Evolutionary conservation across 345 rosid genomes (phyloP).

Genomic region (Lepidium sativum): DNA sequence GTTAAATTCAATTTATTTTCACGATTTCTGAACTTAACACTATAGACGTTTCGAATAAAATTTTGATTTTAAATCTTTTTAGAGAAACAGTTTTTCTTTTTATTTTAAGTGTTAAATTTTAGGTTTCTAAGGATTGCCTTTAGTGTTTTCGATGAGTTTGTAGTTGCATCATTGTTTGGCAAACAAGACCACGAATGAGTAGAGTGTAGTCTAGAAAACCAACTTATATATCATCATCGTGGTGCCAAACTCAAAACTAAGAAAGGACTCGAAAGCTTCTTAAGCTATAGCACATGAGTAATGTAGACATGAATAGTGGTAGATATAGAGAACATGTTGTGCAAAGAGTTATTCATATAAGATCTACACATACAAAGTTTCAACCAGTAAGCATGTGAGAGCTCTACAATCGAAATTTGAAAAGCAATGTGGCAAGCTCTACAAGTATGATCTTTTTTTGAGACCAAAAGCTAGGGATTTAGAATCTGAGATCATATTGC

Average conservation of each 20-base stretch:
- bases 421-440: neutral
- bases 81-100: no score
- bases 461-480: constrained; percentile 25
- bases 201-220: neutral
- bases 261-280: no score
- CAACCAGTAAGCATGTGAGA: neutral
- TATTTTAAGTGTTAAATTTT: no score
- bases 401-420: neutral
- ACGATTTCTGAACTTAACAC: no score
- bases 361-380: neutral
- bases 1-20: no score
- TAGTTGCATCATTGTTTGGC: neutral
- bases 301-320: no score
- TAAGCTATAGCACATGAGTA: no score
- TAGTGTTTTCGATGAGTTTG: neutral
- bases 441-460: neutral
- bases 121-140: no score
- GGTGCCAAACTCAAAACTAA: no score
- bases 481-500: constrained; percentile 38
- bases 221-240: neutral
- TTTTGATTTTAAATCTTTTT: no score
- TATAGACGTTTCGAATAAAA: no score
- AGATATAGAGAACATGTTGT: no score
- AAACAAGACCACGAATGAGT: neutral
- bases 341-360: neutral